phyloP scores from a whole-genome alignment of 306 rosid species.

The Luffa acutangula region DNA sequence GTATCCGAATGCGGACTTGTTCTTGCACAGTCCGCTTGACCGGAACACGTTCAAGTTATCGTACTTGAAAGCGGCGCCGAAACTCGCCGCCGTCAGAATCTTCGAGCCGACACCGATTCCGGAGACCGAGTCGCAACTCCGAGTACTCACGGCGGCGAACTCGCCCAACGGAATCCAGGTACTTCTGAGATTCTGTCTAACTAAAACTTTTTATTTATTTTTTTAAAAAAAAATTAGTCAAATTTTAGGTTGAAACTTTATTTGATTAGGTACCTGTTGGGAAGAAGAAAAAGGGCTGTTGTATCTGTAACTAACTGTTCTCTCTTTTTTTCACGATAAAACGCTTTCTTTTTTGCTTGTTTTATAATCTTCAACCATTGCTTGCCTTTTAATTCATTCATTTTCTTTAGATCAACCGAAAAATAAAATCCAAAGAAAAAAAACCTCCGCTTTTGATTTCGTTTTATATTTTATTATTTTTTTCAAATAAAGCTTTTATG shows the following conservation, averaged over 20 bases:
- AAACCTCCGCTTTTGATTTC: not conserved
- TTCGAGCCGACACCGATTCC: slow-evolving; percentile 45
- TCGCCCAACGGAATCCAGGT: slow-evolving; percentile 97
- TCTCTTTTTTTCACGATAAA: not conserved
- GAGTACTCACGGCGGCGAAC: slow-evolving; percentile 55
- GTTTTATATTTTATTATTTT: too few relatives aligned
- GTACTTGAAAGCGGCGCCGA: slow-evolving; percentile 46
- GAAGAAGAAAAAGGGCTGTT: not conserved
- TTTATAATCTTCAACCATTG: not conserved
- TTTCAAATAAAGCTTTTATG: too few relatives aligned
- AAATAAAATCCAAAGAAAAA: not conserved
- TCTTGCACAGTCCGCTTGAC: slow-evolving; percentile 59
- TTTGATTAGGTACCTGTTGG: not conserved
- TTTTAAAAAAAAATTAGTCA: not conserved
- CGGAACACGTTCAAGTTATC: slow-evolving; percentile 54
- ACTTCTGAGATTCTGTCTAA: not conserved
- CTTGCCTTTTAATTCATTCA: not conserved
- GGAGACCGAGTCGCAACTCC: slow-evolving; percentile 46
- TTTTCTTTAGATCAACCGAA: not conserved
- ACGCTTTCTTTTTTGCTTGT: not conserved
- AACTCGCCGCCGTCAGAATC: slow-evolving; percentile 45
- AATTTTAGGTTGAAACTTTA: not conserved
- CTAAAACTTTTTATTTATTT: not conserved
- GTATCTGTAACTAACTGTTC: not conserved
- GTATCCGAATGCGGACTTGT: slow-evolving; percentile 85